A percentile compares a stretch with the other conserved stretches of the same genome.
phyloP scores from a whole-genome alignment of 371 early-diverging fungal species.

The Rhizopus stolonifer region DNA sequence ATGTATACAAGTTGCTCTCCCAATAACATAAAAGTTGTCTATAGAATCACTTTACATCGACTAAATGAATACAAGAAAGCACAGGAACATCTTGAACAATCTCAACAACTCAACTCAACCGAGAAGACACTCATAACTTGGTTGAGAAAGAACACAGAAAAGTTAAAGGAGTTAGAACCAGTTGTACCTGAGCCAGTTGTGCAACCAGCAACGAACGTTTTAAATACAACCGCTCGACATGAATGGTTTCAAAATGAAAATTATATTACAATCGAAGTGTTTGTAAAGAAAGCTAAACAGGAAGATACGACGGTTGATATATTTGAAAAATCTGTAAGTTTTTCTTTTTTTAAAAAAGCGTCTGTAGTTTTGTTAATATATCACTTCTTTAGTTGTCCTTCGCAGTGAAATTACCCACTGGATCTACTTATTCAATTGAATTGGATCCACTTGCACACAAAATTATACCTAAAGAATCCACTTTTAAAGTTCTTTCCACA shows the following conservation, averaged over 20 bases:
- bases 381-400: conserved; percentile 59
- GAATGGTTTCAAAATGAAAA: conserved; percentile 97
- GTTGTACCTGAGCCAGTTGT: neutral
- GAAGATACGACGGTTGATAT: conserved; percentile 71
- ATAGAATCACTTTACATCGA: conserved; percentile 57
- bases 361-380: no score
- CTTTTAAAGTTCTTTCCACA: conserved; percentile 75
- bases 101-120: conserved; percentile 50
- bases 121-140: conserved; percentile 58
- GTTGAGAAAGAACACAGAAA: conserved; percentile 55
- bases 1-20: neutral
- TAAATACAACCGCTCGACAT: conserved; percentile 50
- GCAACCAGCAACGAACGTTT: conserved; percentile 7
- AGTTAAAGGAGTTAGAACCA: conserved; percentile 18
- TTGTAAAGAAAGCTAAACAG: conserved; percentile 81
- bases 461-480: conserved; percentile 71
- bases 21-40: neutral
- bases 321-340: conserved; percentile 52
- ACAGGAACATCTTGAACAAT: conserved; percentile 49
- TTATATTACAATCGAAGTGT: conserved; percentile 83
- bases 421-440: conserved; percentile 79
- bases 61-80: conserved; percentile 54
- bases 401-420: conserved; percentile 72
- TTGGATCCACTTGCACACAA: conserved; percentile 79
- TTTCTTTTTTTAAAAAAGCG: neutral